Base-by-base conservation (phyloP, 2,329 filamentous ascomycete species). In the Chaetomium globosum region DNA sequence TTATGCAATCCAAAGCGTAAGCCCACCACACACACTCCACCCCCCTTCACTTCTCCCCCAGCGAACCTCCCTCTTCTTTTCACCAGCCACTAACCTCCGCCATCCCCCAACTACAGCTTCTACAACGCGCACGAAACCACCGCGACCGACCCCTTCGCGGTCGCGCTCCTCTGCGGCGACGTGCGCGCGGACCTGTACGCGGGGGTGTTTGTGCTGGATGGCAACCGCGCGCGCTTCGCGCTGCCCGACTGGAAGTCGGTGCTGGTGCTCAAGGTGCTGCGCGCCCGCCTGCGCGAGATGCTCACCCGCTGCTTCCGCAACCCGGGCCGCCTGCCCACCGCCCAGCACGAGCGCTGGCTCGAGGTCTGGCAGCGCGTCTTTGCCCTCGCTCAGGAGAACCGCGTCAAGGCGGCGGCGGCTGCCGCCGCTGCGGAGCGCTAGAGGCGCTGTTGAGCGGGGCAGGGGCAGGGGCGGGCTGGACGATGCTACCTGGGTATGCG, bases 61-160 rank as follows among this genome's bases (percentile, higher is more conserved):
- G 10, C 26, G 33, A 2, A 19, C 16, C 16, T 21, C 23, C 16
- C 16, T 21, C 21, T 53, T 81, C 12, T 21, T 19, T 10, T 49
- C 23, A 26, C 59, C 19, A 13, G 0, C 39, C 12, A 12, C 19
- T 9, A 10, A 31, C 60, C 52, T 26, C 26, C 43, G 28, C 13
- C 3, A 9, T 6, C 12, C 21, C 31, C 23, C 16, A 12, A 2
- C 2, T 1, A 8, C 59, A 89, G 86, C 67, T 89, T 90, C 72
- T 92, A 94, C 70, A 96, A 97, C 69, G 95, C 95, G 0, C 93
- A 97, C 70, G 92, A 96, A 74, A 96, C 92, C 2, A 91, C 89
- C 12, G 86, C 89, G 0, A 88, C 89, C 0, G 89, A 96, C 54
- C 89, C 93, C 52, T 90, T 97, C 69, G 88, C 93, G 12, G 86